These are phyloP conservation scores for Phytophthora syringae DNA, from an alignment of 352 stramenopile species.

Conservation along the genomic window DNA sequence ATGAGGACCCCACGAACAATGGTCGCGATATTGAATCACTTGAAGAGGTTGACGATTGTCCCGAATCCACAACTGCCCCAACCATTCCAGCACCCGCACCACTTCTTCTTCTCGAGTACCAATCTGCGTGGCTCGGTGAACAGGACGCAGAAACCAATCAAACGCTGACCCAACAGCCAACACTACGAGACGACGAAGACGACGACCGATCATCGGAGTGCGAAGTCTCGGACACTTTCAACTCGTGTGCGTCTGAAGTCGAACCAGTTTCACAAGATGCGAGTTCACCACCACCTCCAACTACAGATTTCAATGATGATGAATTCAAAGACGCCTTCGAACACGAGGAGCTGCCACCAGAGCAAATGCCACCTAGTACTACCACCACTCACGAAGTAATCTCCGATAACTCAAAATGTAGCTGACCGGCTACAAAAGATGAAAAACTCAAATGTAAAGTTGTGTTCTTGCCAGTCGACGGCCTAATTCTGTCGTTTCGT, in stretches of 20 bases:
- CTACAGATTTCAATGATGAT: conserved; percentile 20
- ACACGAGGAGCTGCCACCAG: background rate
- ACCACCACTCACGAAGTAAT: background rate
- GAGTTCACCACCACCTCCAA: background rate
- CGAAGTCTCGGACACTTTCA: conserved; percentile 29
- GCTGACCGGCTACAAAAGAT: background rate
- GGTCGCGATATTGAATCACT: background rate
- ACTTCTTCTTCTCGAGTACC: conserved; percentile 26
- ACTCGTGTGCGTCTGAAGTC: conserved; percentile 29
- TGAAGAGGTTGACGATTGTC: background rate
- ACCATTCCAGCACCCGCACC: background rate
- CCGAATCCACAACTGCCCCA: background rate
- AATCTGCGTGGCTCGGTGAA: conserved; percentile 2
- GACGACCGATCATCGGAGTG: conserved; percentile 21
- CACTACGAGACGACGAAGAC: conserved; percentile 2
- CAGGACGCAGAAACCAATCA: background rate
- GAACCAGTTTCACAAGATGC: background rate
- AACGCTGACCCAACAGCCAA: background rate
- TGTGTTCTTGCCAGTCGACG: background rate
- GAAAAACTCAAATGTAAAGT: too few relatives aligned
- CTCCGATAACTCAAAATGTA: background rate
- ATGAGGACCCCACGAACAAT: background rate
- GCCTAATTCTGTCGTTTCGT: conserved; percentile 25
- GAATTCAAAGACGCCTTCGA: conserved; percentile 32
- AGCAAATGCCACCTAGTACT: background rate